These are phyloP conservation scores for Oryza rufipogon DNA, from an alignment of 176 grass and related monocot genomes.

Conservation along the genomic window DNA sequence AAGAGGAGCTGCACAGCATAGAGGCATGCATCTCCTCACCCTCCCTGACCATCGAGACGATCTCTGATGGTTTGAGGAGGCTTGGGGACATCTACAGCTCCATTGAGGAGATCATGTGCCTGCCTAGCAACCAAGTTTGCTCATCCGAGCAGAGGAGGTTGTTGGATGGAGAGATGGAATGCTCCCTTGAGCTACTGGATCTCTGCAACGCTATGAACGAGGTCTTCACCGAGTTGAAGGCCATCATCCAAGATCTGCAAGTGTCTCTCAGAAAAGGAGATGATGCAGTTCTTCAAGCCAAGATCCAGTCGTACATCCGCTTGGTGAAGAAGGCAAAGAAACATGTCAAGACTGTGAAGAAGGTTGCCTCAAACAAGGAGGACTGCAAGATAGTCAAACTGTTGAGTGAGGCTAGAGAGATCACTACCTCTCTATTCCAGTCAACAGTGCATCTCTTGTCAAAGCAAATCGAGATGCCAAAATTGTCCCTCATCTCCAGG, in stretches of 20 bases:
- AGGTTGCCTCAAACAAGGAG: slow-evolving; percentile 2
- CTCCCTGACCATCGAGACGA: slow-evolving; percentile 23
- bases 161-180: slow-evolving; percentile 37
- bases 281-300: slow-evolving; percentile 12
- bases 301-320: slow-evolving; percentile 29
- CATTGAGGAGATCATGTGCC: slow-evolving; percentile 33
- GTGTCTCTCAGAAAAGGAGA: slow-evolving; percentile 39
- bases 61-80: slow-evolving; percentile 17
- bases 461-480: slow-evolving; percentile 20
- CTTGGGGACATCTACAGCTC: slow-evolving; percentile 34
- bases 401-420: slow-evolving; percentile 46
- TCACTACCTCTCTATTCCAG: slow-evolving; percentile 49
- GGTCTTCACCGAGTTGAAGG: slow-evolving; percentile 33
- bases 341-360: slow-evolving; percentile 38
- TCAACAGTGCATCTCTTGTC: slow-evolving; percentile 18
- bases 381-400: slow-evolving; percentile 9
- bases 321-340: slow-evolving; percentile 50
- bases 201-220: slow-evolving; percentile 40
- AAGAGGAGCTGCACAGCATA: slow-evolving; percentile 22
- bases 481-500: slow-evolving; percentile 35
- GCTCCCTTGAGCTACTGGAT: slow-evolving; percentile 36
- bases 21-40: slow-evolving; percentile 29
- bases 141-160: slow-evolving; percentile 17
- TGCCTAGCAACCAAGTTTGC: slow-evolving; percentile 30
- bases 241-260: slow-evolving; percentile 41